Percentiles rank a stretch among this genome's conserved stretches.
These are phyloP conservation scores for Sporothrix sp. DNA, from an alignment of 2,329 filamentous ascomycete species.

Conservation along the genomic window DNA sequence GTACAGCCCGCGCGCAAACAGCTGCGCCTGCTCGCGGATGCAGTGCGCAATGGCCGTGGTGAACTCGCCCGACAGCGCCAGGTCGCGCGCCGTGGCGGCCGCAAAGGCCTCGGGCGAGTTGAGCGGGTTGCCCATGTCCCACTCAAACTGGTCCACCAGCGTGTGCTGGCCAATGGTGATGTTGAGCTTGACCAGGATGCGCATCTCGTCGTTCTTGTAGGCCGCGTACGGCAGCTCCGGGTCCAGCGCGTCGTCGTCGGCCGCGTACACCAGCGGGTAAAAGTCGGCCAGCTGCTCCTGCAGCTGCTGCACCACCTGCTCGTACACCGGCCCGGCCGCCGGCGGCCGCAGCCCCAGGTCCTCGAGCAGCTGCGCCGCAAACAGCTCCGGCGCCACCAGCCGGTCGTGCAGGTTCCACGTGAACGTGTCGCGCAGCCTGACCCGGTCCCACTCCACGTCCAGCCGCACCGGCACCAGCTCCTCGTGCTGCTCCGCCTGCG, in stretches of 20 bases:
- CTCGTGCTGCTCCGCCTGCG: constrained; percentile 83
- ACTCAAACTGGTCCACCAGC: constrained; percentile 93
- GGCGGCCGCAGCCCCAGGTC: constrained; percentile 75
- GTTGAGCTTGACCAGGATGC: constrained; percentile 88
- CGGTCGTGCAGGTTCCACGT: constrained; percentile 97
- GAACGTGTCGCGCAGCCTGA: constrained; percentile 92
- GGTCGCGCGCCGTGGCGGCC: constrained; percentile 73
- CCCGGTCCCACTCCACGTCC: constrained; percentile 91
- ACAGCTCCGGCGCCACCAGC: constrained; percentile 66
- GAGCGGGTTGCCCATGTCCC: constrained; percentile 92
- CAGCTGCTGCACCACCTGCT: constrained; percentile 58
- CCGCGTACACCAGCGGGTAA: constrained; percentile 81
- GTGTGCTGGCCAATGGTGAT: constrained; percentile 95
- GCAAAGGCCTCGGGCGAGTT: constrained; percentile 97
- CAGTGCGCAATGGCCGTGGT: constrained; percentile 96
- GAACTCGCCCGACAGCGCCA: constrained; percentile 90
- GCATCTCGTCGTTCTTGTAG: constrained; percentile 99
- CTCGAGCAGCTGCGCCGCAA: constrained; percentile 82
- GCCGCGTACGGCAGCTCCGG: constrained; percentile 82
- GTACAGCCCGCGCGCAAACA: constrained; percentile 89
- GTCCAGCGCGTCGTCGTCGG: constrained; percentile 85
- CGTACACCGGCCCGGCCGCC: constrained; percentile 51
- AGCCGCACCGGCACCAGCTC: constrained; percentile 84
- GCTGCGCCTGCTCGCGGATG: constrained; percentile 89
- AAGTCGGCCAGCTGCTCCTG: constrained; percentile 87